A percentile compares a stretch with the other conserved stretches of the same genome.
Evolutionary conservation across 2,329 filamentous ascomycete genomes (phyloP).

Genomic region (Xylariaceae sp.): DNA sequence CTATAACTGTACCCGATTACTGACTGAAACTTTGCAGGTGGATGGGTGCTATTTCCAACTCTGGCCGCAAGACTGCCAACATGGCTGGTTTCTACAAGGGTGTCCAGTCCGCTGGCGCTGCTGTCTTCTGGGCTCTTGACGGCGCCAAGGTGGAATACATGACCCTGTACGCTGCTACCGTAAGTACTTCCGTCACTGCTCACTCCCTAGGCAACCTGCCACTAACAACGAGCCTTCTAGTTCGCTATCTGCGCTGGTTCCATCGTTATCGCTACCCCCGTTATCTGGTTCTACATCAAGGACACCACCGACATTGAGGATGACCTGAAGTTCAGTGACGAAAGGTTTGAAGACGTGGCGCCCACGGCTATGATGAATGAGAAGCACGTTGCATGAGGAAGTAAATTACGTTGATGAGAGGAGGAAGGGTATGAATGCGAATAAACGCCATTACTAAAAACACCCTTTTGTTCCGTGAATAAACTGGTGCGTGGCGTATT

Average conservation of each 20-base stretch:
- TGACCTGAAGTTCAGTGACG: slow-evolving; percentile 79
- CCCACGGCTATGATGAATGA: slow-evolving; percentile 23
- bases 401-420: background rate
- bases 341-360: slow-evolving; percentile 67
- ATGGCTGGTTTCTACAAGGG: slow-evolving; percentile 83
- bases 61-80: slow-evolving; percentile 84
- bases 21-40: slow-evolving; percentile 47
- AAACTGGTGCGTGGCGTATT: background rate
- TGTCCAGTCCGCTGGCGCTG: slow-evolving; percentile 81
- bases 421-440: background rate
- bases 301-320: slow-evolving; percentile 77
- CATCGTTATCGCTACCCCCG: slow-evolving; percentile 69
- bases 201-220: background rate
- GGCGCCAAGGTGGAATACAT: slow-evolving; percentile 57
- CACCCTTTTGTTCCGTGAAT: background rate
- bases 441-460: too few species aligned
- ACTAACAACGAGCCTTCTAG: slow-evolving; percentile 6
- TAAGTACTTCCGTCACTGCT: slow-evolving; percentile 25
- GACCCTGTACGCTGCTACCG: slow-evolving; percentile 60
- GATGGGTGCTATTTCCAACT: slow-evolving; percentile 92
- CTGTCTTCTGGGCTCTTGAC: slow-evolving; percentile 69
- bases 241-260: slow-evolving; percentile 43
- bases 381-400: too few species aligned
- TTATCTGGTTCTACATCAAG: slow-evolving; percentile 73
- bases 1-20: slow-evolving; percentile 52